Percentiles rank a stretch among this genome's conserved stretches.
These are phyloP conservation scores for Chaetomiaceae sp. DNA, from an alignment of 2,329 filamentous ascomycete species.

Conservation along the genomic window DNA sequence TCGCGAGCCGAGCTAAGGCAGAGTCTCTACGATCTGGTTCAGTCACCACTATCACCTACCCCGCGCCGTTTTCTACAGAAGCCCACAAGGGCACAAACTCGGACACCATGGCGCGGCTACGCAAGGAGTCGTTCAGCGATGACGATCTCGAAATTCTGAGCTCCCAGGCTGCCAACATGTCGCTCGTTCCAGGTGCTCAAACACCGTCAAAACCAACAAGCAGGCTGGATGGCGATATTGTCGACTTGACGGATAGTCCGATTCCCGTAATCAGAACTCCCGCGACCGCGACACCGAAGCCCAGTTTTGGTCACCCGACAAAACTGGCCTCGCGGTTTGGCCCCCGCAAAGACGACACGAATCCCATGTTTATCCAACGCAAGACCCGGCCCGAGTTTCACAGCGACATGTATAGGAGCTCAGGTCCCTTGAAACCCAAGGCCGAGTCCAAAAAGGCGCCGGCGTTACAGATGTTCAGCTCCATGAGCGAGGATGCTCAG, in stretches of 20 bases:
- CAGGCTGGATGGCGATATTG: slow-evolving; percentile 26
- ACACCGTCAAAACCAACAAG: slow-evolving; percentile 35
- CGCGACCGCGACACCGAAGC: slow-evolving; percentile 23
- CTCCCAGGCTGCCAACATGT: slow-evolving; percentile 29
- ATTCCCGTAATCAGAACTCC: slow-evolving; percentile 12
- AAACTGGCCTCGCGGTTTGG: slow-evolving; percentile 42
- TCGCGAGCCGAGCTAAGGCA: slow-evolving; percentile 17
- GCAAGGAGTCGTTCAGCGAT: slow-evolving; percentile 31
- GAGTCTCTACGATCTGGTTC: slow-evolving; percentile 24
- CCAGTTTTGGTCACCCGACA: slow-evolving; percentile 28
- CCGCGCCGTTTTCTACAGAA: slow-evolving; percentile 1
- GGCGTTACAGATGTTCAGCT: slow-evolving; percentile 44
- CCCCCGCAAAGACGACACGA: slow-evolving; percentile 23
- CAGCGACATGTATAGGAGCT: slow-evolving; percentile 41
- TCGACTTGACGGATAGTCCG: slow-evolving; percentile 29
- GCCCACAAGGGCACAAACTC: neutral
- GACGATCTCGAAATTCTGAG: slow-evolving; percentile 32
- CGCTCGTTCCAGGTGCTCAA: slow-evolving; percentile 31
- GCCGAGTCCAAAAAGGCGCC: slow-evolving; percentile 43
- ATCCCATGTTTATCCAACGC: slow-evolving; percentile 46
- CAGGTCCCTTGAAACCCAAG: slow-evolving; percentile 42
- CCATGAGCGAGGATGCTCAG: slow-evolving; percentile 29
- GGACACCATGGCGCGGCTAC: slow-evolving; percentile 17
- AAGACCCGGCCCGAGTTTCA: slow-evolving; percentile 54
- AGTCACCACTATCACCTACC: slow-evolving; percentile 22